phyloP scores from a whole-genome alignment of 2,329 filamentous ascomycete species.

The Corinectria fuckeliana region DNA sequence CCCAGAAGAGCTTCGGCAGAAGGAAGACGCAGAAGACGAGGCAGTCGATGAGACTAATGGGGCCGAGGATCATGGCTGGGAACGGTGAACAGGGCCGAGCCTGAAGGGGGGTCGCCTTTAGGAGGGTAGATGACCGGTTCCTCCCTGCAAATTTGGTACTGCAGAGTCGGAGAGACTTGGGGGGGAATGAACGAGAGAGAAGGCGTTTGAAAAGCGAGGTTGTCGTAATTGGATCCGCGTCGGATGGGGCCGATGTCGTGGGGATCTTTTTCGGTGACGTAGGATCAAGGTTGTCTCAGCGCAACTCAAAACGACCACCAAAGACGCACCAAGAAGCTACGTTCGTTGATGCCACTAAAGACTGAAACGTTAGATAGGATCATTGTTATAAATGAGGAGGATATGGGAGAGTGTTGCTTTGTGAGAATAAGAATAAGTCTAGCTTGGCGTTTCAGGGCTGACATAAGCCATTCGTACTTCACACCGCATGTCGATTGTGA shows the following conservation, averaged over 20 bases:
- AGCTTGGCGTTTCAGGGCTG: conserved; percentile 6
- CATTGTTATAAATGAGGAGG: conserved; percentile 6
- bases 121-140: neutral
- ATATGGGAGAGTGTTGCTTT: neutral
- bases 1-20: conserved; percentile 72
- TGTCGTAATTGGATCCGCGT: neutral
- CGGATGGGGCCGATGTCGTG: conserved; percentile 3
- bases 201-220: neutral
- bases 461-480: conserved; percentile 13
- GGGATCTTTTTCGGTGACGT: conserved; percentile 2
- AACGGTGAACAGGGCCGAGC: conserved; percentile 7
- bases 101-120: conserved; percentile 5
- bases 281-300: neutral
- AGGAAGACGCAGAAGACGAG: conserved; percentile 74
- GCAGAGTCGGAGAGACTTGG: neutral
- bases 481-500: conserved; percentile 14
- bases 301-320: conserved; percentile 1
- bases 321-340: neutral
- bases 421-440: neutral
- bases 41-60: conserved; percentile 79
- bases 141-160: neutral
- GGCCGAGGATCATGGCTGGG: conserved; percentile 71
- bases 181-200: neutral
- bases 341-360: neutral
- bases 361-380: neutral